Evolutionary conservation across 1,284 basidiomycete genomes (phyloP), one percentile per base, ranked within the genome.

Genomic region (Cryptococcus jaspeensis): DNA sequence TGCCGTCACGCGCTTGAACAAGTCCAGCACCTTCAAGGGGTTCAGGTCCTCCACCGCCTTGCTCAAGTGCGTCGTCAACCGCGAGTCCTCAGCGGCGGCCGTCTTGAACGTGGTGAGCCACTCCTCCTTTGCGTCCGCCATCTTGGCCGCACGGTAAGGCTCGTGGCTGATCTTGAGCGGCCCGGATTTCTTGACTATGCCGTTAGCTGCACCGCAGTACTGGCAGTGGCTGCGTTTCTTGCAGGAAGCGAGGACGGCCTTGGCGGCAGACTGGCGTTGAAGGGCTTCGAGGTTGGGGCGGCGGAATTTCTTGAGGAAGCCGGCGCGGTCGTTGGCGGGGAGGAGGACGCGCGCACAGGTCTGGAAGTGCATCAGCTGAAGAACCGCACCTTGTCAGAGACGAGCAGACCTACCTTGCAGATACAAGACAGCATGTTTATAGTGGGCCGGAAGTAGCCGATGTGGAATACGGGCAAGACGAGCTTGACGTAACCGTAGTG

Each of bases 401-500:
- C n/a, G n/a, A 28, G 25, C 7, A 13, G 12, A 69, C 82, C 46
- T 58, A 92, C 92, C 81, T 97, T 98, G 84, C 94, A 98, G 66
- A 97, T 92, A 70, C 89, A 90, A 75, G 99, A 96, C 0, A 99
- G 82, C 66, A 99, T 91, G 46, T 85, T 84, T 58, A 99, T 92
- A 13, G 88, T 91, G 62, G 97, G 92, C 72, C 94, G 92, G 81
- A 99, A 97, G 80, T 92, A 99, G 15, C 96, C 96, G 62, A 98
- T 92, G 74, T 99, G 94, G 72, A 98, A 99, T 13, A 98, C 94
- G 0, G 95, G 95, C 13, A 99, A 86, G 35, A 90, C 87, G 38
- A 99, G 84, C 78, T 95, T 95, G 80, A 97, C 94, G 79, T 95
- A 96, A 7, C 93, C 94, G 76, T 95, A 97, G 77, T 98, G 94